Percentiles rank a stretch among this genome's conserved stretches.
Evolutionary conservation across 345 rosid species (phyloP).

Genomic region (Gossypium anomalum): DNA sequence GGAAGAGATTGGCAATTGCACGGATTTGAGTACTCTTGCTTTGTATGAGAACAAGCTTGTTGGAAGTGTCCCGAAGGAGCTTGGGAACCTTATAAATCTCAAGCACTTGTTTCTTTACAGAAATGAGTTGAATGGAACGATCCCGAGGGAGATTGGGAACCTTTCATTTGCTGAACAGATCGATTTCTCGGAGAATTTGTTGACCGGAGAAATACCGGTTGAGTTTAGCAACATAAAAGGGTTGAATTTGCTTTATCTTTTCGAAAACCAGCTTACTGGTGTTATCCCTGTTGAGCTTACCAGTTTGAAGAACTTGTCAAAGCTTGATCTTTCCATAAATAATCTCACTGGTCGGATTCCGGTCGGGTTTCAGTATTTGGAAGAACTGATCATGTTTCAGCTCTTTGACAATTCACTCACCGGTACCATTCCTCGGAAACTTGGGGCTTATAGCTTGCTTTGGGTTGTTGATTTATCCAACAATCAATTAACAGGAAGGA

Average conservation of each 20-base stretch:
- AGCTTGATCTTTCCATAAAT: conserved; percentile 84
- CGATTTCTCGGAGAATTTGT: conserved; percentile 74
- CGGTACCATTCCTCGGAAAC: conserved; percentile 65
- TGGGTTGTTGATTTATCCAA: conserved; percentile 81
- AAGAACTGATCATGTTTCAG: conserved; percentile 57
- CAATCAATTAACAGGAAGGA: conserved; percentile 56
- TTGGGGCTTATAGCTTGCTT: conserved; percentile 58
- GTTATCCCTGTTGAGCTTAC: conserved; percentile 68
- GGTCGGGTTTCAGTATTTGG: conserved; percentile 59
- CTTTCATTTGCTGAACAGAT: conserved; percentile 59
- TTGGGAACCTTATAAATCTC: conserved; percentile 46
- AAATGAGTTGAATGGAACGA: conserved; percentile 62
- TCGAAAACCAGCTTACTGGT: conserved; percentile 68
- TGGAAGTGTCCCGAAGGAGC: conserved; percentile 63
- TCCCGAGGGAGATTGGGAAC: conserved; percentile 79
- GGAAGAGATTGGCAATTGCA: conserved; percentile 64
- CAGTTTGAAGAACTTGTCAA: conserved; percentile 52
- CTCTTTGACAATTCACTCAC: conserved; percentile 63
- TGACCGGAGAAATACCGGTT: conserved; percentile 63
- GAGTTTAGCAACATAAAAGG: conserved; percentile 60
- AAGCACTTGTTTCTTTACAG: conserved; percentile 57
- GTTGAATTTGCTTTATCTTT: conserved; percentile 67
- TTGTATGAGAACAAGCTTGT: conserved; percentile 72
- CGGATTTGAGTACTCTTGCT: conserved; percentile 53
- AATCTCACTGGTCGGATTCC: conserved; percentile 65